Evolutionary conservation across 192 early-diverging fungal genomes (phyloP).

Genomic region (Coemansia sp.): DNA sequence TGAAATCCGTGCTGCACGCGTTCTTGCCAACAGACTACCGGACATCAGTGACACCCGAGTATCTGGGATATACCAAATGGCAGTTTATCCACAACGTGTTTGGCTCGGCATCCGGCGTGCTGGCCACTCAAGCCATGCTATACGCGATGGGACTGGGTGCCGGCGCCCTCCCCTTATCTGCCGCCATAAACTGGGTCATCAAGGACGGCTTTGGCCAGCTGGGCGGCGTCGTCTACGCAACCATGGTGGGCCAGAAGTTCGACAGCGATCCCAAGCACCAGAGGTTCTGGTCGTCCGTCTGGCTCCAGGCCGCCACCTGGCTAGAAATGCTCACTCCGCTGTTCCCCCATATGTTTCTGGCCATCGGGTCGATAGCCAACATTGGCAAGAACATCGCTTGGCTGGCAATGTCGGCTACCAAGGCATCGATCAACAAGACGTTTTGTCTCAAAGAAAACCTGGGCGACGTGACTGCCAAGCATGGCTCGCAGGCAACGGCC

Average conservation of each 20-base stretch:
- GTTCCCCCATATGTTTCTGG: constrained; percentile 70
- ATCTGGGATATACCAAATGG: constrained; percentile 72
- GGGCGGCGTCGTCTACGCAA: constrained; percentile 81
- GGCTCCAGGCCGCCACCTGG: constrained; percentile 72
- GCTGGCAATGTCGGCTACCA: constrained; percentile 76
- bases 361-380: constrained; percentile 74
- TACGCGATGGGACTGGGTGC: constrained; percentile 80
- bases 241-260: constrained; percentile 68
- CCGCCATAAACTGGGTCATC: constrained; percentile 87
- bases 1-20: constrained; percentile 5
- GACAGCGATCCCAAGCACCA: constrained; percentile 82
- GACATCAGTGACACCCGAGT: constrained; percentile 69
- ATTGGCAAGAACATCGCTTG: constrained; percentile 87
- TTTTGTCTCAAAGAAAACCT: constrained; percentile 73
- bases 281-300: constrained; percentile 68
- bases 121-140: constrained; percentile 81
- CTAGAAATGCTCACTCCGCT: constrained; percentile 79
- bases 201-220: constrained; percentile 88
- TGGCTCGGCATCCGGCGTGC: constrained; percentile 75
- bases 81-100: constrained; percentile 75
- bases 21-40: constrained; percentile 80
- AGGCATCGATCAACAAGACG: constrained; percentile 77
- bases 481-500: constrained; percentile 77
- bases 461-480: constrained; percentile 82
- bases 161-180: constrained; percentile 71